phyloP scores from a whole-genome alignment of 768 basidiomycete genomes.

The Termitomyces sp. region DNA sequence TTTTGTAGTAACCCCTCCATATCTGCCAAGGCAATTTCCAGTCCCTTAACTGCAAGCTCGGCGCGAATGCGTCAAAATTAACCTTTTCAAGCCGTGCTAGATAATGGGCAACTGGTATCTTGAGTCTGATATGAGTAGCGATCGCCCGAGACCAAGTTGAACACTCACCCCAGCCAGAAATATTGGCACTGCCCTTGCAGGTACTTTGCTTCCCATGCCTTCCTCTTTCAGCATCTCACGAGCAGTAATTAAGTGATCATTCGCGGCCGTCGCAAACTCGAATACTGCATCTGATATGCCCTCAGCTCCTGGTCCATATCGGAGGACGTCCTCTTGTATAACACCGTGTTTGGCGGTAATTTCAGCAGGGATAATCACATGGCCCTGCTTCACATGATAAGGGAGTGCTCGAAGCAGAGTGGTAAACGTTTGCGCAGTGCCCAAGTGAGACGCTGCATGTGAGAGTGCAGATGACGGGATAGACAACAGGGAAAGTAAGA shows the following conservation, averaged over 20 bases:
- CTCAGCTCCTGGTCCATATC: constrained; percentile 47
- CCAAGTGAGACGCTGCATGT: constrained; percentile 82
- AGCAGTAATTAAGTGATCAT: constrained; percentile 77
- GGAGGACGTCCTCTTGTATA: constrained; percentile 76
- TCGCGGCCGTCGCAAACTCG: constrained; percentile 78
- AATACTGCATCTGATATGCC: constrained; percentile 78
- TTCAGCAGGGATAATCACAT: constrained; percentile 77
- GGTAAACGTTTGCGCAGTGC: constrained; percentile 65
- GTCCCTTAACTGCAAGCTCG: constrained; percentile 59
- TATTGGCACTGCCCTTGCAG: constrained; percentile 60
- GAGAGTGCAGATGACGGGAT: constrained; percentile 53
- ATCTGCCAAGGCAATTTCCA: constrained; percentile 80
- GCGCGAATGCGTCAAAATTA: constrained; percentile 71
- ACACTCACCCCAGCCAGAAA: constrained; percentile 68
- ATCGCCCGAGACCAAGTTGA: constrained; percentile 10
- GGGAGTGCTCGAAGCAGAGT: constrained; percentile 76
- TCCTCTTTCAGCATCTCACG: constrained; percentile 62
- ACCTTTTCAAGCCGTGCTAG: constrained; percentile 63
- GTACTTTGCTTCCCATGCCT: constrained; percentile 47
- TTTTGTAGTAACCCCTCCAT: constrained; percentile 40
- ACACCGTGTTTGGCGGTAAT: constrained; percentile 77
- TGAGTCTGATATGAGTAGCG: constrained; percentile 19
- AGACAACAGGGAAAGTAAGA: constrained; percentile 65
- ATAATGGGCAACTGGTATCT: constrained; percentile 70
- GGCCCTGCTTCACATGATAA: constrained; percentile 68